phyloP scores from a whole-genome alignment of 768 basidiomycete genomes.

The Kwoniella sp. region DNA sequence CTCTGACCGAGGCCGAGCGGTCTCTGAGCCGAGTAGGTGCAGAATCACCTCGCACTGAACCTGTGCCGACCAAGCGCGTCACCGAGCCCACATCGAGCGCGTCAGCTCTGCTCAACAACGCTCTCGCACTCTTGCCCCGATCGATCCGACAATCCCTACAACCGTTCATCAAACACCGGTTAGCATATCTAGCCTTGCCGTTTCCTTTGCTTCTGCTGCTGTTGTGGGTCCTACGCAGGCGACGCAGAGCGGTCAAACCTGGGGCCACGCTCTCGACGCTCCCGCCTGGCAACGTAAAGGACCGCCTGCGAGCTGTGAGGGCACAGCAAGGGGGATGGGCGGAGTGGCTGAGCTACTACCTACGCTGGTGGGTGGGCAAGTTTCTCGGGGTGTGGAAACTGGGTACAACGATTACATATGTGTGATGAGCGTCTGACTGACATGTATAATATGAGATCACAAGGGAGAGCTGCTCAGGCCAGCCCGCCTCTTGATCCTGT shows the following conservation, averaged over 20 bases:
- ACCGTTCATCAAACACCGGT: neutral
- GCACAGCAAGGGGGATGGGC: conserved; percentile 10
- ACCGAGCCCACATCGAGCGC: too few species aligned
- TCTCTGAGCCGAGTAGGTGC: too few species aligned
- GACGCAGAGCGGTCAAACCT: neutral
- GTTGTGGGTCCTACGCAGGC: neutral
- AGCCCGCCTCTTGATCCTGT: neutral
- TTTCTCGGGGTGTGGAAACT: conserved; percentile 37
- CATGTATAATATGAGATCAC: too few species aligned
- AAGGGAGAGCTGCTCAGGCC: neutral
- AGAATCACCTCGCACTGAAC: too few species aligned
- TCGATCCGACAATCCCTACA: neutral
- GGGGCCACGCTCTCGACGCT: neutral
- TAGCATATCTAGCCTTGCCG: conserved; percentile 7
- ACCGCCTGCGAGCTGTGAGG: conserved; percentile 15
- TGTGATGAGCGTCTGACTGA: neutral
- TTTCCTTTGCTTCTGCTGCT: conserved; percentile 10
- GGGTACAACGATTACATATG: conserved; percentile 40
- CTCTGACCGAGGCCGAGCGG: too few species aligned
- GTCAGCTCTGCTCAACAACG: neutral
- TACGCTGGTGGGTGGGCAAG: conserved; percentile 35
- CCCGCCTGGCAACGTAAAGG: conserved; percentile 5
- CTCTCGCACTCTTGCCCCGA: neutral
- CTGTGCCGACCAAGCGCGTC: too few species aligned
- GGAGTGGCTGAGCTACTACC: conserved; percentile 26